phyloP scores from a whole-genome alignment of 495 filamentous ascomycete genomes.

The Xylaria flabelliformis region DNA sequence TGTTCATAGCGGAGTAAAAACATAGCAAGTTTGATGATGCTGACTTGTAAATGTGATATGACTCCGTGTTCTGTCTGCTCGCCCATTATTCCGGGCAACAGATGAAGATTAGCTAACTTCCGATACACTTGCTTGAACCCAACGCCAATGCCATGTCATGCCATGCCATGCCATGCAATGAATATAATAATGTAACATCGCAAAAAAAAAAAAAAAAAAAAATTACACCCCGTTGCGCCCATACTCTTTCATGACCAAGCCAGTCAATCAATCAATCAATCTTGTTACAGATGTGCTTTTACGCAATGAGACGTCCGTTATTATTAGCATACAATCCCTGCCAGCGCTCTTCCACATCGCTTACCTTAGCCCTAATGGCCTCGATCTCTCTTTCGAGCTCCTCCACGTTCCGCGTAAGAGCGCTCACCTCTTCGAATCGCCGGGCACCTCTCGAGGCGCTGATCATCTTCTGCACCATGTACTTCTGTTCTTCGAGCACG shows the following conservation, averaged over 20 bases:
- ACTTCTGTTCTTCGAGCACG: conserved; percentile 93
- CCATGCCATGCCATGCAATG: conserved; percentile 33
- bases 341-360: conserved; percentile 60
- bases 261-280: no score
- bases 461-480: conserved; percentile 90
- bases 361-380: conserved; percentile 61
- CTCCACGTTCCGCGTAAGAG: conserved; percentile 78
- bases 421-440: conserved; percentile 88
- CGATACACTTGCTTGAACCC: conserved; percentile 10
- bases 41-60: neutral
- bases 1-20: neutral
- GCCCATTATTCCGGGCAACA: neutral
- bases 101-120: neutral
- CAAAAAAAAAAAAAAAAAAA: neutral
- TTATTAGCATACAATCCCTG: conserved; percentile 53
- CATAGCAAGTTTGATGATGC: neutral
- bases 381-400: conserved; percentile 87
- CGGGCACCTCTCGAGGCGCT: conserved; percentile 78
- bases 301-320: conserved; percentile 21
- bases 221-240: neutral
- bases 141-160: conserved; percentile 33
- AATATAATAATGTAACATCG: neutral
- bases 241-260: conserved; percentile 17
- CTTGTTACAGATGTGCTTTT: no score
- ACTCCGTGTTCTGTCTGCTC: neutral